A percentile compares a stretch with the other conserved stretches of the same genome.
Evolutionary conservation across 495 filamentous ascomycete species (phyloP).

Genomic region (Lasiosphaeria miniovina): DNA sequence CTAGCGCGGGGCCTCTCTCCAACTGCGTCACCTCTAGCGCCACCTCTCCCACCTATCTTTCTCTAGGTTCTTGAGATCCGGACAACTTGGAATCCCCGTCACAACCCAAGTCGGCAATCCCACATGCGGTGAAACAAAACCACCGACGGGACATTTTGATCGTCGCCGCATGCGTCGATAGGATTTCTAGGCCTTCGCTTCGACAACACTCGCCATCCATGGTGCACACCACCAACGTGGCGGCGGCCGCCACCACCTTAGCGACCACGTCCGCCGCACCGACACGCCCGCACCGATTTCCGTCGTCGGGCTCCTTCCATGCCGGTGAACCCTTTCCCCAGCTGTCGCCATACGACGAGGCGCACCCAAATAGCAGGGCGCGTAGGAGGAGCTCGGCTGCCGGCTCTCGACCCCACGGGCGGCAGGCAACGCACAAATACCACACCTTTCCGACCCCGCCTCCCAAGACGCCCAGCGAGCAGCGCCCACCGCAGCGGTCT

Average conservation of each 20-base stretch:
- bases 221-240: constrained; percentile 30
- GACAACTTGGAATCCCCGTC: too few species aligned
- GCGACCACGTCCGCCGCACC: constrained; percentile 23
- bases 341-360: constrained; percentile 23
- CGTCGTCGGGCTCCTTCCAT: constrained; percentile 45
- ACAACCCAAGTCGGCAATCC: too few species aligned
- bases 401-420: constrained; percentile 31
- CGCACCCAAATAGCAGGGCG: constrained; percentile 5
- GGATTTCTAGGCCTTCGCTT: background rate
- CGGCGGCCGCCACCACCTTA: constrained; percentile 26
- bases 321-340: constrained; percentile 46
- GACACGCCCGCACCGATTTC: constrained; percentile 21
- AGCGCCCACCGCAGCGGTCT: constrained; percentile 8
- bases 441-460: constrained; percentile 93
- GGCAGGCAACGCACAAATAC: constrained; percentile 75
- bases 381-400: constrained; percentile 19
- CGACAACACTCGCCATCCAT: constrained; percentile 18
- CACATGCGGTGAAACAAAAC: too few species aligned
- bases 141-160: too few species aligned
- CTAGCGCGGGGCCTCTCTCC: too few species aligned
- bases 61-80: too few species aligned
- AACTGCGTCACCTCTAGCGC: too few species aligned
- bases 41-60: too few species aligned
- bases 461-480: constrained; percentile 61
- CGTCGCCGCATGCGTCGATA: too few species aligned